Evolutionary conservation across 2,329 filamentous ascomycete genomes (phyloP).

Genomic region (Paraphoma chrysanthemicola): DNA sequence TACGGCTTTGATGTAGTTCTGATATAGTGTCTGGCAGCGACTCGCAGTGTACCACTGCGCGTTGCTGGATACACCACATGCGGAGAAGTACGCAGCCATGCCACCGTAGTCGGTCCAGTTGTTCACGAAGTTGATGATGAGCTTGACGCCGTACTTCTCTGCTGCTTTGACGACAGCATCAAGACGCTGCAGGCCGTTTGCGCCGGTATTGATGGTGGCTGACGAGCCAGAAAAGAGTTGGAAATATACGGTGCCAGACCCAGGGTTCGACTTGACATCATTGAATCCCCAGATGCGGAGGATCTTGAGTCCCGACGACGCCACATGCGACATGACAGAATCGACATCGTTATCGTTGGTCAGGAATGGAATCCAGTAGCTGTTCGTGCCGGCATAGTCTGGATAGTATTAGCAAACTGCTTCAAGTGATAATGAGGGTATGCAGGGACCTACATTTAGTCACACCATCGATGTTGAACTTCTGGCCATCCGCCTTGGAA

Average conservation of each 20-base stretch:
- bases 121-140: slow-evolving; percentile 72
- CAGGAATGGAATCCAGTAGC: slow-evolving; percentile 63
- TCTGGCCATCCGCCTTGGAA: slow-evolving; percentile 31
- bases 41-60: slow-evolving; percentile 65
- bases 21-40: slow-evolving; percentile 60
- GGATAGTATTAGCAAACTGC: slow-evolving; percentile 1
- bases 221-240: slow-evolving; percentile 59
- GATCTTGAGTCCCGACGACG: slow-evolving; percentile 62
- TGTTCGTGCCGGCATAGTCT: slow-evolving; percentile 62
- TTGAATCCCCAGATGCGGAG: slow-evolving; percentile 70
- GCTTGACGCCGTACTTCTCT: slow-evolving; percentile 65
- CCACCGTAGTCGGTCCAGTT: slow-evolving; percentile 74
- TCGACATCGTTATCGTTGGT: slow-evolving; percentile 64
- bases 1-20: slow-evolving; percentile 66
- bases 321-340: slow-evolving; percentile 54
- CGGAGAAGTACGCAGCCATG: slow-evolving; percentile 64
- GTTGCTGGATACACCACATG: slow-evolving; percentile 60
- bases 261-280: slow-evolving; percentile 57
- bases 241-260: slow-evolving; percentile 59
- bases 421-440: background rate
- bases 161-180: slow-evolving; percentile 69
- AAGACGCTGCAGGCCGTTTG: slow-evolving; percentile 68
- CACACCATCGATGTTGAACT: slow-evolving; percentile 46
- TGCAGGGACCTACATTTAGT: slow-evolving; percentile 33
- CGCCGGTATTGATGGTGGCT: slow-evolving; percentile 68